phyloP scores from a whole-genome alignment of 805 yeast genomes.

The Tetrapisispora namnaoensis region DNA sequence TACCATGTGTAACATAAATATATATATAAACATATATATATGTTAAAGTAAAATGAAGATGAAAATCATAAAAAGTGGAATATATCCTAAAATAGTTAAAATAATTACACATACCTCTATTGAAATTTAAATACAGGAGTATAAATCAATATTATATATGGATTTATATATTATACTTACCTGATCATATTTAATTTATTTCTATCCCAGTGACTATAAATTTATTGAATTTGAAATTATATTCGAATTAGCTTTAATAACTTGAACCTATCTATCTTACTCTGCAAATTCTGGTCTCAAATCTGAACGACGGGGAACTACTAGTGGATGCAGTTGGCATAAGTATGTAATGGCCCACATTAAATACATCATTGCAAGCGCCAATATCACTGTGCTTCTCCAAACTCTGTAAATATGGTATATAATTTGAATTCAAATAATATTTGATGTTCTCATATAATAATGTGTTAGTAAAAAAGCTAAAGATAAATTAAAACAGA shows the following conservation, averaged over 20 bases:
- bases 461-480: slow-evolving; percentile 1
- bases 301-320: slow-evolving; percentile 82
- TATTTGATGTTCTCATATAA: background rate
- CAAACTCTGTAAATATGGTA: slow-evolving; percentile 36
- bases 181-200: background rate
- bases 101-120: background rate
- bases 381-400: slow-evolving; percentile 61
- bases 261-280: slow-evolving; percentile 1
- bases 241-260: too few species aligned
- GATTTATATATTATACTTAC: background rate
- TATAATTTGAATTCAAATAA: background rate
- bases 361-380: slow-evolving; percentile 67
- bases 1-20: too few species aligned
- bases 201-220: background rate
- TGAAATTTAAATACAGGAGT: background rate
- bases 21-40: too few species aligned
- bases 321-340: slow-evolving; percentile 80
- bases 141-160: background rate
- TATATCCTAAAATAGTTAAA: background rate
- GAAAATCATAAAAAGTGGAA: background rate
- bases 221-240: background rate
- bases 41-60: too few species aligned
- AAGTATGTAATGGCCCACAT: slow-evolving; percentile 93
- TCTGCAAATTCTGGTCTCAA: slow-evolving; percentile 63
- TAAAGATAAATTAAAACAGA: too few species aligned